phyloP scores from a whole-genome alignment of 78 protist genomes.

The Dictyostelium brefeldianum region DNA sequence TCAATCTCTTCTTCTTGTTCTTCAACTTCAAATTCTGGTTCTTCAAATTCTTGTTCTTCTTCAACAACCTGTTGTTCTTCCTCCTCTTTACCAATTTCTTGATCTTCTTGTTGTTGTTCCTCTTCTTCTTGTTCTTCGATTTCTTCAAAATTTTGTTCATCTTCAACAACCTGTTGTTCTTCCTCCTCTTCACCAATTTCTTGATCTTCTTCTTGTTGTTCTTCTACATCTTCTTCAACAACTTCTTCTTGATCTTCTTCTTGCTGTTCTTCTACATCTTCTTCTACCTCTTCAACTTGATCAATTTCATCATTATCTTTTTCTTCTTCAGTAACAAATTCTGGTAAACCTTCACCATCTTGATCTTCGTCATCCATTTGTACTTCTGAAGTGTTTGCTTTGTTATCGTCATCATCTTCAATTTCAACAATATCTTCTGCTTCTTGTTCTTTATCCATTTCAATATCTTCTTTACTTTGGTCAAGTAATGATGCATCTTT shows the following conservation, averaged over 20 bases:
- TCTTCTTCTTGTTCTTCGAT: neutral
- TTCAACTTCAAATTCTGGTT: neutral
- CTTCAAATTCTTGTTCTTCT: slow-evolving; percentile 6
- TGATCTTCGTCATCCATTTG: neutral
- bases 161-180: neutral
- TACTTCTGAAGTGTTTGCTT: neutral
- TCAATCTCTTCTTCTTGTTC: neutral
- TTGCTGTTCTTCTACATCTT: neutral
- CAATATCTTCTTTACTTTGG: too few relatives aligned
- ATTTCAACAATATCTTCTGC: neutral
- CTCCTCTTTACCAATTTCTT: neutral
- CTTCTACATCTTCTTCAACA: neutral
- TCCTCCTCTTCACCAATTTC: neutral
- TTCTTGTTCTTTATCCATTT: neutral
- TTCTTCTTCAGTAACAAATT: neutral
- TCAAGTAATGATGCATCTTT: neutral
- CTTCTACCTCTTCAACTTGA: neutral
- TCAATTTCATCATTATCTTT: neutral
- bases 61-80: neutral
- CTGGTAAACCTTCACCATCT: neutral
- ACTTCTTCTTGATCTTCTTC: neutral
- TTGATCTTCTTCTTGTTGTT: neutral
- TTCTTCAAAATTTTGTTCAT: neutral
- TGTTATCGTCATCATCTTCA: neutral
- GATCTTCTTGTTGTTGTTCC: neutral